Conservation (phyloP, 768 basidiomycete species). For the Russula abietina region DNA sequence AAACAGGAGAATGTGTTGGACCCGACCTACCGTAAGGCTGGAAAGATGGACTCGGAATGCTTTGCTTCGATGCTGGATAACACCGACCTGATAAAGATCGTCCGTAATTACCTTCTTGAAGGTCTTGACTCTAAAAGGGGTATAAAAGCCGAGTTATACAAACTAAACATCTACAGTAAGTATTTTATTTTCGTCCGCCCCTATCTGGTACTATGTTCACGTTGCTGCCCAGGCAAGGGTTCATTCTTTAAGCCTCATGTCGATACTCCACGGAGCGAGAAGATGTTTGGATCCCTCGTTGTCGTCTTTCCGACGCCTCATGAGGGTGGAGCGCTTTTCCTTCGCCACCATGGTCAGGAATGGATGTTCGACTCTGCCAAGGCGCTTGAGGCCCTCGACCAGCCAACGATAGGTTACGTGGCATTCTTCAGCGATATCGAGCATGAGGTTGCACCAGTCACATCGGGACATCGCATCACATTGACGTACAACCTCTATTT, state of each 20-base stretch:
- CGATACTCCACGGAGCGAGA: neutral
- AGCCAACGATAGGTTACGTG: conserved; percentile 13
- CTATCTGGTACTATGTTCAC: neutral
- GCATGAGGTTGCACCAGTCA: too few relatives aligned
- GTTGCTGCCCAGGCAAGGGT: neutral
- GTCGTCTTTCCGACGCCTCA: conserved; percentile 30
- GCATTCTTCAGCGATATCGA: too few relatives aligned
- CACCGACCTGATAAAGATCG: neutral
- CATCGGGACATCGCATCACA: conserved; percentile 33
- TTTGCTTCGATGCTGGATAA: neutral
- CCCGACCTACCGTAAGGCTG: neutral
- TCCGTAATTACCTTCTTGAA: neutral
- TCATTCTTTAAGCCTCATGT: conserved; percentile 4
- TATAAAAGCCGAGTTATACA: neutral
- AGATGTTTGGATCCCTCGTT: too few relatives aligned
- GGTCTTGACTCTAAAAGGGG: neutral
- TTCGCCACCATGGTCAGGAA: conserved; percentile 21
- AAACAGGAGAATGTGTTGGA: neutral
- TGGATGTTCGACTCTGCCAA: too few relatives aligned
- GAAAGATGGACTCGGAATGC: neutral
- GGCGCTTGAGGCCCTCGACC: too few relatives aligned
- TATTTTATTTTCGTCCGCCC: neutral
- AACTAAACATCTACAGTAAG: conserved; percentile 1
- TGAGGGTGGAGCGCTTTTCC: conserved; percentile 39
- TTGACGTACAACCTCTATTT: conserved; percentile 42